Conservation (phyloP, 345 rosid genomes). For the Rhodamnia argentea region DNA sequence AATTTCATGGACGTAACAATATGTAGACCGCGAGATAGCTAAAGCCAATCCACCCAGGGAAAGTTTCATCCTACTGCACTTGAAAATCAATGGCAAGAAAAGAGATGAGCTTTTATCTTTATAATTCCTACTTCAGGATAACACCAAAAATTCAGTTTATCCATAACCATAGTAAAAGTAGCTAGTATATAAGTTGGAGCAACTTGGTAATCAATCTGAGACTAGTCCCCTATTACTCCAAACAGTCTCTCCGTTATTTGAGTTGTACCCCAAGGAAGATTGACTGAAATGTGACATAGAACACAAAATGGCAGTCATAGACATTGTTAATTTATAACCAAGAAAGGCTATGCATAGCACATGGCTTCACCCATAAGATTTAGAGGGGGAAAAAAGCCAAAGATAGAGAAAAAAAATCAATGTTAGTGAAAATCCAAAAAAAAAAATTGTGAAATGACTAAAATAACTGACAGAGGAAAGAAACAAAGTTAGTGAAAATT, state of each 20-base stretch:
- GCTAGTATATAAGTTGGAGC: neutral
- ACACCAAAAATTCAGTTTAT: neutral
- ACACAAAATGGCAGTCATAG: neutral
- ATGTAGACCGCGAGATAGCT: neutral
- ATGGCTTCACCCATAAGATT: neutral
- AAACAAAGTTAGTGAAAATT: neutral
- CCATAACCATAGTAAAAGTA: neutral
- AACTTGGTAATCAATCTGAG: neutral
- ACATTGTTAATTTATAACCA: neutral
- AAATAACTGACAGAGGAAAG: neutral
- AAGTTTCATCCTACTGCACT: neutral
- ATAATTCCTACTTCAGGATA: neutral
- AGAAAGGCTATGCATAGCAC: neutral
- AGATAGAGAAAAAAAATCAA: neutral
- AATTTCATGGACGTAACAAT: neutral
- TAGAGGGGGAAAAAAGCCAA: constrained; percentile 8
- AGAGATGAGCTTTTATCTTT: neutral
- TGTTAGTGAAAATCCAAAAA: neutral
- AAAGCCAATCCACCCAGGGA: neutral
- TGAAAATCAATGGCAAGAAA: neutral
- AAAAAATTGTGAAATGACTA: neutral
- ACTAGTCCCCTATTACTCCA: neutral
- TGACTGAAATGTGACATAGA: neutral
- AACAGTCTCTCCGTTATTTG: neutral
- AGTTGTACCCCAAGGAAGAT: neutral